Evolutionary conservation across 352 stramenopile species (phyloP).

Genomic region (Globisporangium uncinulatum): DNA sequence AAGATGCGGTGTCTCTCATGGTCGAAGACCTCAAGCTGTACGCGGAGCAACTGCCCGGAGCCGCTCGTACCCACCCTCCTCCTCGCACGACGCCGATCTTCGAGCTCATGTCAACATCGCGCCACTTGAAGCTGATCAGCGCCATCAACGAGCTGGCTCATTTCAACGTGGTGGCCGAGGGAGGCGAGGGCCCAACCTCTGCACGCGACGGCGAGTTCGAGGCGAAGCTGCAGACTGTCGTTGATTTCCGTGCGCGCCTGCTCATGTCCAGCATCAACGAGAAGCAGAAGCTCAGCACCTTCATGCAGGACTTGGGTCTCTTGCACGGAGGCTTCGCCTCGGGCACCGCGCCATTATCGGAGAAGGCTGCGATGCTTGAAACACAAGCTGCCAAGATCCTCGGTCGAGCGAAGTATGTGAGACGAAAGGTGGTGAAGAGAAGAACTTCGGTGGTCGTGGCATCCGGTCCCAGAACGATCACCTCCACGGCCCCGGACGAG

Average conservation of each 20-base stretch:
- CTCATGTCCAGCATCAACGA: constrained; percentile 69
- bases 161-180: constrained; percentile 32
- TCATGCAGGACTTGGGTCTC: constrained; percentile 32
- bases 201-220: constrained; percentile 37
- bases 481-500: neutral
- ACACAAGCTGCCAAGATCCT: constrained; percentile 12
- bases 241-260: constrained; percentile 65
- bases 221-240: constrained; percentile 53
- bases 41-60: constrained; percentile 30
- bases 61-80: constrained; percentile 46
- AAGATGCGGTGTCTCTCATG: constrained; percentile 52
- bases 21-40: constrained; percentile 72
- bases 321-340: neutral
- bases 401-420: constrained; percentile 16
- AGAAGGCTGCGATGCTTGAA: neutral
- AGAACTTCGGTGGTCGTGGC: constrained; percentile 1
- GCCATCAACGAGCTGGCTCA: constrained; percentile 73
- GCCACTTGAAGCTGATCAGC: constrained; percentile 65
- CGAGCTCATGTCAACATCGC: constrained; percentile 66
- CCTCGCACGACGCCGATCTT: constrained; percentile 48
- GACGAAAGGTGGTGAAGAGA: constrained; percentile 13
- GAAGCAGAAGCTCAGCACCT: constrained; percentile 52
- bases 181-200: constrained; percentile 10
- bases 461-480: neutral
- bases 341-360: neutral